These are phyloP conservation scores for Sherardia arvensis DNA, from an alignment of 257 asterid genomes.

Conservation along the genomic window DNA sequence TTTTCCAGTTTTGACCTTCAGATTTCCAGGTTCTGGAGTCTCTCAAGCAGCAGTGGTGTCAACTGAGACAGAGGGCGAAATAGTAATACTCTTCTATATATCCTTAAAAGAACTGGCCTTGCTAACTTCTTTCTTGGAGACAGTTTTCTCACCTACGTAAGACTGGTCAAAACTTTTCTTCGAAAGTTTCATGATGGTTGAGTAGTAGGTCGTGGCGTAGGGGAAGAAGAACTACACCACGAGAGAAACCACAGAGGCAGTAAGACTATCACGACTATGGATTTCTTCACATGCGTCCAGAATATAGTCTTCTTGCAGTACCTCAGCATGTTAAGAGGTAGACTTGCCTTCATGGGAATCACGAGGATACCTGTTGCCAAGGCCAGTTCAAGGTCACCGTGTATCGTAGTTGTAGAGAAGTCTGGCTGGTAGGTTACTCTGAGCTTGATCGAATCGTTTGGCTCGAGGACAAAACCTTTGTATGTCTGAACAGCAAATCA, in stretches of 20 bases:
- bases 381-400: conserved; percentile 65
- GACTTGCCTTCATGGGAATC: conserved; percentile 83
- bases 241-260: conserved; percentile 33
- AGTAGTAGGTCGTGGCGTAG: conserved; percentile 18
- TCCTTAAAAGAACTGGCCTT: conserved; percentile 18
- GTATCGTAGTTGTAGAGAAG: conserved; percentile 52
- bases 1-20: conserved; percentile 50
- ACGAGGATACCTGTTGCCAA: conserved; percentile 60
- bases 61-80: conserved; percentile 7
- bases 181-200: too few species aligned
- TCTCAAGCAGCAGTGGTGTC: conserved; percentile 31
- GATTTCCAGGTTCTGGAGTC: conserved; percentile 27
- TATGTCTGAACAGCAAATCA: conserved; percentile 60
- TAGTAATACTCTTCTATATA: conserved; percentile 12
- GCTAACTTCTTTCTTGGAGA: conserved; percentile 14
- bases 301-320: conserved; percentile 52
- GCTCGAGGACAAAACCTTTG: conserved; percentile 54
- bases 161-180: too few species aligned
- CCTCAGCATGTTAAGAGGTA: conserved; percentile 43
- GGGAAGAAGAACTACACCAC: conserved; percentile 35
- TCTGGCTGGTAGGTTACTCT: conserved; percentile 49
- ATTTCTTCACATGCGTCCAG: conserved; percentile 50
- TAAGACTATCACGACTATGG: conserved; percentile 26
- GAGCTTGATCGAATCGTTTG: conserved; percentile 63
- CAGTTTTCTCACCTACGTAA: conserved; percentile 19